phyloP scores from a whole-genome alignment of 2,329 filamentous ascomycete species.

The Knufia petricola region DNA sequence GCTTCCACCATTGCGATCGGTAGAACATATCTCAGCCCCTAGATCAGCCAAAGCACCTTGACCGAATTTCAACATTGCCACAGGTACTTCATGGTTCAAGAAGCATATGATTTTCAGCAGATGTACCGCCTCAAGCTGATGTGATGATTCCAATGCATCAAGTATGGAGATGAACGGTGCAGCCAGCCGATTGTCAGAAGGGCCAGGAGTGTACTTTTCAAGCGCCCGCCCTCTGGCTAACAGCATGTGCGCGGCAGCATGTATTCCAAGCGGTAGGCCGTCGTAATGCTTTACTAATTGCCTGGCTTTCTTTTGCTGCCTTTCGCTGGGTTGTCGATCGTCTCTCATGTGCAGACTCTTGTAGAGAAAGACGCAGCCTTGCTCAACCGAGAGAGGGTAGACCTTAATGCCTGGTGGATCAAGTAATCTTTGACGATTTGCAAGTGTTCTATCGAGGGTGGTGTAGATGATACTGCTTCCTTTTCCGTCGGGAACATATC shows the following conservation, averaged over 20 bases:
- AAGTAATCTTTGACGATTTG: constrained; percentile 48
- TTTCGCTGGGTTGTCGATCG: constrained; percentile 37
- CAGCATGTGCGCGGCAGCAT: constrained; percentile 54
- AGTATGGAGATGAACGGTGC: constrained; percentile 40
- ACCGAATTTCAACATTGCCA: constrained; percentile 55
- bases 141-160: constrained; percentile 31
- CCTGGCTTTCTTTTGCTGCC: constrained; percentile 48
- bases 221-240: constrained; percentile 53
- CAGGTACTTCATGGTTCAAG: constrained; percentile 55
- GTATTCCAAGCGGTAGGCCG: constrained; percentile 57
- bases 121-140: constrained; percentile 47
- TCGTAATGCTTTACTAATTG: constrained; percentile 56
- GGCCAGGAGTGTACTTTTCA: constrained; percentile 48
- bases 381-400: constrained; percentile 43
- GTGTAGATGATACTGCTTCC: constrained; percentile 60
- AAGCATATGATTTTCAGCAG: constrained; percentile 57
- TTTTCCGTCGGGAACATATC: constrained; percentile 55
- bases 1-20: constrained; percentile 24
- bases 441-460: constrained; percentile 51
- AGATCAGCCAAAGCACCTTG: constrained; percentile 26
- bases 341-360: constrained; percentile 50
- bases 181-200: constrained; percentile 46
- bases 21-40: constrained; percentile 32
- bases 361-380: constrained; percentile 53
- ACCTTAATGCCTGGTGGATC: constrained; percentile 51